A percentile compares a stretch with the other conserved stretches of the same genome.
Conservation (phyloP, 306 rosid genomes). For the apple (Malus domestica) region ASM211411v1 NC_041793.1:40266501-40267000, state of each 20-base stretch:
- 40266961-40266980: slow-evolving; percentile 30
- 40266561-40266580: not conserved
- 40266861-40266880: slow-evolving; percentile 16
- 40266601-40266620: not conserved
- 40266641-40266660: not conserved
- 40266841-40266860: slow-evolving; percentile 18
- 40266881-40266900: slow-evolving; percentile 19
- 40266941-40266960: not conserved
- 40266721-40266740: not conserved
- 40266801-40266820: slow-evolving; percentile 10
- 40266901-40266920: slow-evolving; percentile 11
- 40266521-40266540: not conserved
- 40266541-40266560: not conserved
- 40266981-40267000: slow-evolving; percentile 22
- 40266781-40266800: slow-evolving; percentile 2
- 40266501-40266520: too few relatives aligned
- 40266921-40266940: slow-evolving; percentile 21
- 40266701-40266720: not conserved
- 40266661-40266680: not conserved
- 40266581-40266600: not conserved
- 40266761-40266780: not conserved
- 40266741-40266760: slow-evolving; percentile 8
- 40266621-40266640: not conserved
- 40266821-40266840: slow-evolving; percentile 2
- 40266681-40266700: not conserved